phyloP scores from a whole-genome alignment of 805 yeast genomes.

The Jamesozyma spencerorum region DNA sequence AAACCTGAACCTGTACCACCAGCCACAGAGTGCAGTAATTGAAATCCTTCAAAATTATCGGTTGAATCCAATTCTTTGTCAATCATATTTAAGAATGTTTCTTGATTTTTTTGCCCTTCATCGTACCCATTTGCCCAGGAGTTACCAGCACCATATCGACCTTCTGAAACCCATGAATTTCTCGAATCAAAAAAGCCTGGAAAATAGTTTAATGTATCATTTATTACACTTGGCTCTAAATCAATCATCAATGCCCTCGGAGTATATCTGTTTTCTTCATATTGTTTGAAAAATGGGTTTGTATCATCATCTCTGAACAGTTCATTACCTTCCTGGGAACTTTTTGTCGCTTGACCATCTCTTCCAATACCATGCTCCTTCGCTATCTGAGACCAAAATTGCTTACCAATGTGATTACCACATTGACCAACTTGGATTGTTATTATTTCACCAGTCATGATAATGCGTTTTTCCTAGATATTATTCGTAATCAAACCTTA shows the following conservation, averaged over 20 bases:
- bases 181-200: slow-evolving; percentile 73
- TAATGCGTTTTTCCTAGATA: neutral
- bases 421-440: slow-evolving; percentile 77
- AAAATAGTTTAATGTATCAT: slow-evolving; percentile 44
- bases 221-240: slow-evolving; percentile 81
- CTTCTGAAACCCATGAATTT: slow-evolving; percentile 66
- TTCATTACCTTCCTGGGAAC: slow-evolving; percentile 8
- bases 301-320: slow-evolving; percentile 56
- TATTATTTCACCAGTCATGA: slow-evolving; percentile 54
- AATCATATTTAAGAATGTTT: slow-evolving; percentile 69
- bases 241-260: slow-evolving; percentile 84
- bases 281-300: slow-evolving; percentile 70
- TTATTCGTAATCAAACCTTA: no score
- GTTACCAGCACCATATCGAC: slow-evolving; percentile 91
- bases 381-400: slow-evolving; percentile 86
- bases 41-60: slow-evolving; percentile 84
- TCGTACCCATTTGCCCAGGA: slow-evolving; percentile 90
- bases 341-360: slow-evolving; percentile 25
- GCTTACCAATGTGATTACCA: slow-evolving; percentile 90
- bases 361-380: slow-evolving; percentile 69
- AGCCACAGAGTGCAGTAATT: slow-evolving; percentile 86
- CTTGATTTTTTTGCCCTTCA: slow-evolving; percentile 59
- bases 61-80: slow-evolving; percentile 87
- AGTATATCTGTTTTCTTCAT: slow-evolving; percentile 68
- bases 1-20: slow-evolving; percentile 99